A percentile compares a stretch with the other conserved stretches of the same genome.
Conservation (phyloP, 495 filamentous ascomycete species). For the Penicillium goetzii region DNA sequence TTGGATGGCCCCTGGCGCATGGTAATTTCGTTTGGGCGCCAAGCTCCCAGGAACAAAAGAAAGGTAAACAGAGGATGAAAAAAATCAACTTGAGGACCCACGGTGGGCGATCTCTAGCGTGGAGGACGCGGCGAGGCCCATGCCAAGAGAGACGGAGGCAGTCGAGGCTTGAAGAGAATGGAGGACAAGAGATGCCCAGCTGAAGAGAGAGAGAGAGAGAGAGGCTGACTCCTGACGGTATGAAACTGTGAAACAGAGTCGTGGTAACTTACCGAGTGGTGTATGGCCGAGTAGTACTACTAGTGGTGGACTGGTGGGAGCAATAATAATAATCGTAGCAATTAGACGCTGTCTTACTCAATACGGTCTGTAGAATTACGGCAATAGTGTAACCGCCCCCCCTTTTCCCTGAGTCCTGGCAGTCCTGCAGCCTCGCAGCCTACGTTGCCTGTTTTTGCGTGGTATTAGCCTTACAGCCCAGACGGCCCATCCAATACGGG, state of each 20-base stretch:
- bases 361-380: not conserved
- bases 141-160: slow-evolving; percentile 12
- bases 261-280: not conserved
- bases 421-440: too few relatives aligned
- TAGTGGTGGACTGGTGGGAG: too few relatives aligned
- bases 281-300: not conserved
- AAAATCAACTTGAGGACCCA: slow-evolving; percentile 8
- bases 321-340: not conserved
- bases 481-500: not conserved
- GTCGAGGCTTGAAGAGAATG: slow-evolving; percentile 13
- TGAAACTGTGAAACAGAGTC: slow-evolving; percentile 1
- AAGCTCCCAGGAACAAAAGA: slow-evolving; percentile 12
- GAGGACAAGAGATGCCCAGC: not conserved
- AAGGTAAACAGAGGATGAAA: slow-evolving; percentile 14
- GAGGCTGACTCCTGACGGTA: not conserved
- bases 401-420: too few relatives aligned
- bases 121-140: slow-evolving; percentile 2
- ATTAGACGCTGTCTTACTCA: not conserved
- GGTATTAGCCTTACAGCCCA: slow-evolving; percentile 9
- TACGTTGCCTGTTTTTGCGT: not conserved
- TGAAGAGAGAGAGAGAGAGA: not conserved
- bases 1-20: slow-evolving; percentile 22
- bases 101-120: slow-evolving; percentile 8
- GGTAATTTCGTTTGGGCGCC: slow-evolving; percentile 23
- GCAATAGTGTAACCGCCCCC: not conserved